Evolutionary conservation across 1,284 basidiomycete species (phyloP), one percentile per base, ranked within the genome.

Genomic region (Pseudozyma sp.): DNA sequence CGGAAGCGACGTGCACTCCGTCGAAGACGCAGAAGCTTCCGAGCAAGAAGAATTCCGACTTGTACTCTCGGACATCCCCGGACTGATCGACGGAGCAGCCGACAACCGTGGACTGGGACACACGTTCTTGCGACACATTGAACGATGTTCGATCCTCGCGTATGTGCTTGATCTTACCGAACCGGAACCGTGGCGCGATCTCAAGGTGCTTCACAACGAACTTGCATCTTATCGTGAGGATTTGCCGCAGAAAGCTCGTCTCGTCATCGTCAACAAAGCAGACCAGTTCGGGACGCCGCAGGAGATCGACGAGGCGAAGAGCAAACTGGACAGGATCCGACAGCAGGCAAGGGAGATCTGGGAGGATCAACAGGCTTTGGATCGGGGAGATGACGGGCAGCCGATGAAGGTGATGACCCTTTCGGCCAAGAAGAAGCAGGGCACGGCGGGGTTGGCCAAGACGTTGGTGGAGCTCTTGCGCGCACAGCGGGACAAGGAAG

Each of bases 61-160:
- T 86, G 95, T 93, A 1, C 90, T 99, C 61, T 92, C 94, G n/a
- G 96, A 99, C 86, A 97, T 98, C 81, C 96, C 97, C 0, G 96
- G 96, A 11, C 89, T 99, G 33, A 91, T 98, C 51, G 88, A 89
- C 7, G 88, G 89, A 10, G 93, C 95, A 0, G 92, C 94, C 2
- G 89, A 92, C 73, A 93, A 96, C 84, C 90, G 94, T 44, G 96
- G 96, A 1, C 88, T 99, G 0, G 97, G 97, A 0, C 94, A 98
- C 84, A 91, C 92, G 0, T 99, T 99, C 87, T 85, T 99, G 29
- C 90, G 94, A 3, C 92, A 94, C 7, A 93, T 98, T 84, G 96
- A 99, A 83, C 90, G 96, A 3, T 95, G 94, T 7, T 89, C 91
- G 34, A 92, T 93, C 5, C 89, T 99, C 4, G 92, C 91, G 0